These are phyloP conservation scores for Singerocomus rubriflavus DNA, from an alignment of 1,284 basidiomycete species.

Conservation along the genomic window DNA sequence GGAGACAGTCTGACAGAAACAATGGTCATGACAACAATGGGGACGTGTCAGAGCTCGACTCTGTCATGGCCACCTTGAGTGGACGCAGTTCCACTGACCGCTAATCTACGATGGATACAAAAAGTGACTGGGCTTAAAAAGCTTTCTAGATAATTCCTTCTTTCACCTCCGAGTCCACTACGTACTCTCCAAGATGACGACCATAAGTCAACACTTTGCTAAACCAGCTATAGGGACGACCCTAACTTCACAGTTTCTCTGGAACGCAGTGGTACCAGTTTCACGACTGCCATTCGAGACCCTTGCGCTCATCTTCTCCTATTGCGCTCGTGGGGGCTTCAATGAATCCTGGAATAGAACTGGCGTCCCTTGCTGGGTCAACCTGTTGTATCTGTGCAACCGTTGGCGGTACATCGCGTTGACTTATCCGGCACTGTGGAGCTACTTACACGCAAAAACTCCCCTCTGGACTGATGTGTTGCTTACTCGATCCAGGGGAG, in stretches of 20 bases:
- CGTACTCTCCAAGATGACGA: background rate
- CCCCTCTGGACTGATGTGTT: background rate
- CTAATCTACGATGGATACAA: no score
- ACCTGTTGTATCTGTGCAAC: slow-evolving; percentile 1
- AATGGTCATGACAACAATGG: background rate
- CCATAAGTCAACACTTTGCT: background rate
- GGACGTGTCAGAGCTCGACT: background rate
- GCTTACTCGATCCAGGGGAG: background rate
- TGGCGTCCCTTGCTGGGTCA: background rate
- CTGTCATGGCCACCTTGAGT: background rate
- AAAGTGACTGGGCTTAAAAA: no score
- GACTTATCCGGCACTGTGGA: background rate
- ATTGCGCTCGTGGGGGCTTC: background rate
- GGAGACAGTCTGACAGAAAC: background rate
- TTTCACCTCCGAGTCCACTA: background rate
- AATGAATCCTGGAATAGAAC: background rate
- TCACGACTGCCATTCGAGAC: background rate
- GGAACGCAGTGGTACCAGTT: background rate
- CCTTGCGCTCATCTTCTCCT: background rate
- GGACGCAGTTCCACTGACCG: no score
- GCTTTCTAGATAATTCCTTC: background rate
- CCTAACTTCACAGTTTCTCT: background rate
- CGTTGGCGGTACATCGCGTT: slow-evolving; percentile 2
- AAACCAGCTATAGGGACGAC: no score
- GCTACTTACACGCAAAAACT: background rate